phyloP scores from a whole-genome alignment of 805 yeast species.

The Clavispora carvajalis region DNA sequence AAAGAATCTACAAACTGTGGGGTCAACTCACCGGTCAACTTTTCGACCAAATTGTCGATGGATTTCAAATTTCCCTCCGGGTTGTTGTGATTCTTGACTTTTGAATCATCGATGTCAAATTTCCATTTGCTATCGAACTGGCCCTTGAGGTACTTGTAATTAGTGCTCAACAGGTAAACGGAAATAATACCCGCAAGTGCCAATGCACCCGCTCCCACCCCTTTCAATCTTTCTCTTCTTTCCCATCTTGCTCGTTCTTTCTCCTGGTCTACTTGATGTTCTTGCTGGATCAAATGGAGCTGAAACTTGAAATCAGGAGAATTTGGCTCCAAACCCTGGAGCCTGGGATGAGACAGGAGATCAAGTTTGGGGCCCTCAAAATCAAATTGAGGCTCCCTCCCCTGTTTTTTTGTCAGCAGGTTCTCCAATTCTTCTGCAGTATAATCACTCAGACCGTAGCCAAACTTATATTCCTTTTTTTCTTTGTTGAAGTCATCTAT shows the following conservation, averaged over 20 bases:
- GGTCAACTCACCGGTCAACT: slow-evolving; percentile 21
- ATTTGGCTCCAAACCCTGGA: slow-evolving; percentile 22
- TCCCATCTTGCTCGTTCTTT: slow-evolving; percentile 30
- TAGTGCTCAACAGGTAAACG: slow-evolving; percentile 37
- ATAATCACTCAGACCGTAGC: slow-evolving; percentile 18
- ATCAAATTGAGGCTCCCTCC: background rate
- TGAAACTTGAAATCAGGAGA: slow-evolving; percentile 35
- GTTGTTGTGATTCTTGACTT: slow-evolving; percentile 29
- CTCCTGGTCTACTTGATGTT: slow-evolving; percentile 20
- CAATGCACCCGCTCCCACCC: slow-evolving; percentile 37
- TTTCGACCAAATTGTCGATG: slow-evolving; percentile 21
- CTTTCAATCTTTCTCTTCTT: slow-evolving; percentile 40
- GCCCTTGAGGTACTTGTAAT: slow-evolving; percentile 37
- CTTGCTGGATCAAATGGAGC: slow-evolving; percentile 24
- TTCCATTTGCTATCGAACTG: slow-evolving; percentile 28
- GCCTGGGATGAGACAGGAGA: slow-evolving; percentile 23
- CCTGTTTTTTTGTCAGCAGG: slow-evolving; percentile 1
- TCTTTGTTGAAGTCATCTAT: slow-evolving; percentile 37
- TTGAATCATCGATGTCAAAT: slow-evolving; percentile 34
- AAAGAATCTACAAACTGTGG: slow-evolving; percentile 15
- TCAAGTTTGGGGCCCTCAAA: slow-evolving; percentile 4
- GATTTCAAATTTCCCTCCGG: slow-evolving; percentile 26
- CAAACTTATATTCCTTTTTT: slow-evolving; percentile 26
- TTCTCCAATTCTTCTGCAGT: slow-evolving; percentile 8
- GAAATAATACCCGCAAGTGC: slow-evolving; percentile 36